Evolutionary conservation across 371 early-diverging fungal species (phyloP).

Genomic region (Mortierella sp.): DNA sequence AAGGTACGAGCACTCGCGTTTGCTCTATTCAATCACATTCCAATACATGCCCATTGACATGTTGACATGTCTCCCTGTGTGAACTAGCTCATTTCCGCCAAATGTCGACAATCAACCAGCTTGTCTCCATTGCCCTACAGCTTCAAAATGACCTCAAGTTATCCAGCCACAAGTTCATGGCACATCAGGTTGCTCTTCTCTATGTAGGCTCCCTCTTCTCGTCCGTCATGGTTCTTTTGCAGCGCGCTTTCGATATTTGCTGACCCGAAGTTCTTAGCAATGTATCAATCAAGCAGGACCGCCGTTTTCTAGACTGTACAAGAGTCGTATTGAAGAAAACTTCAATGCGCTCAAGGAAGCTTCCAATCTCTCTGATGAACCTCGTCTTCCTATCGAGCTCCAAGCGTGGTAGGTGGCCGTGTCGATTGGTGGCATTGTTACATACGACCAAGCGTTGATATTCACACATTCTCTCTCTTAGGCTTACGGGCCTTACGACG

Average conservation of each 20-base stretch:
- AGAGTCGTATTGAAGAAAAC: conserved; percentile 56
- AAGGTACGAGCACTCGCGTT: conserved; percentile 15
- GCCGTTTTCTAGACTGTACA: conserved; percentile 52
- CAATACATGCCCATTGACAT: no score
- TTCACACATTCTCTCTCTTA: not conserved
- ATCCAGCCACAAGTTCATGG: conserved; percentile 63
- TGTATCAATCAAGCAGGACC: conserved; percentile 60
- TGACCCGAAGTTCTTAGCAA: conserved; percentile 54
- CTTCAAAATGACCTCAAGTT: conserved; percentile 59
- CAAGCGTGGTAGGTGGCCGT: conserved; percentile 34
- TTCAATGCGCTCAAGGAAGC: conserved; percentile 59
- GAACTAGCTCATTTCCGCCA: conserved; percentile 54
- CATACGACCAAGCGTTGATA: not conserved
- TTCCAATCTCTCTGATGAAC: conserved; percentile 37
- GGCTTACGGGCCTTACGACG: conserved; percentile 51
- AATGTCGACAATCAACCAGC: conserved; percentile 59
- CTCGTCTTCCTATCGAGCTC: conserved; percentile 35
- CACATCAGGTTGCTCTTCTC: conserved; percentile 66
- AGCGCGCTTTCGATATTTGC: not conserved
- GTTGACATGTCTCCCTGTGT: no score
- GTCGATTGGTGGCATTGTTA: no score
- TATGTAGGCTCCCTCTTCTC: conserved; percentile 52
- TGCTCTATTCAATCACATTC: no score
- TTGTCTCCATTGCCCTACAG: conserved; percentile 60
- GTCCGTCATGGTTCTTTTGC: not conserved